Percentiles rank a stretch among this genome's conserved stretches.
Evolutionary conservation across 2,329 filamentous ascomycete genomes (phyloP).

Genomic region (Dothideomycetes sp.): DNA sequence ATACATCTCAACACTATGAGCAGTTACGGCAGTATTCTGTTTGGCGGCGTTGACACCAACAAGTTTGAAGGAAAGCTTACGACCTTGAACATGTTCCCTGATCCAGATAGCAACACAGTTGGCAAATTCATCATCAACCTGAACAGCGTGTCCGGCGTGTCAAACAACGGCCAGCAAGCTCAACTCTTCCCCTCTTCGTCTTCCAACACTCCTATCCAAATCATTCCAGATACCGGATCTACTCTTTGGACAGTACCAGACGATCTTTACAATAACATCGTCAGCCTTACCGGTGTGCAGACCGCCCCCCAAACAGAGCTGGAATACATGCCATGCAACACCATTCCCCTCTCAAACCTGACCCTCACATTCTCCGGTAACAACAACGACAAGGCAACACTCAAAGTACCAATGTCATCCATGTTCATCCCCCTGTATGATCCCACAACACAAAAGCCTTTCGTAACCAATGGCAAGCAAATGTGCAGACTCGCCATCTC

Average conservation of each 20-base stretch:
- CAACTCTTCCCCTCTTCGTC: slow-evolving; percentile 20
- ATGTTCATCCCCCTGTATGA: slow-evolving; percentile 26
- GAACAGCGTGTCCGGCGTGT: slow-evolving; percentile 20
- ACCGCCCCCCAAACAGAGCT: too few relatives aligned
- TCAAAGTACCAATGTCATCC: slow-evolving; percentile 21
- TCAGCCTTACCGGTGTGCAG: too few relatives aligned
- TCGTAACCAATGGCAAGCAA: slow-evolving; percentile 14
- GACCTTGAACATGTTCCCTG: slow-evolving; percentile 24
- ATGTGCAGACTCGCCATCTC: slow-evolving; percentile 25
- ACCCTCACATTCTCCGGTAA: slow-evolving; percentile 23
- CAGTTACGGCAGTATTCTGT: slow-evolving; percentile 23
- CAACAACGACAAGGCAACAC: too few relatives aligned
- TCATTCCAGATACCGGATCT: slow-evolving; percentile 27
- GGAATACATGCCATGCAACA: slow-evolving; percentile 18
- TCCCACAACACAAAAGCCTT: slow-evolving; percentile 18
- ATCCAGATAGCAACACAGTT: too few relatives aligned
- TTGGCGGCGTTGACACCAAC: slow-evolving; percentile 26
- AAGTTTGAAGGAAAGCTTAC: slow-evolving; percentile 23
- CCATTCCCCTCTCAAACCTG: slow-evolving; percentile 21
- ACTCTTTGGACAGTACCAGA: slow-evolving; percentile 22
- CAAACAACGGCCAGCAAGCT: slow-evolving; percentile 16
- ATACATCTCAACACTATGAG: slow-evolving; percentile 24
- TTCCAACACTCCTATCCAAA: slow-evolving; percentile 25
- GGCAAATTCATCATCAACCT: slow-evolving; percentile 25
- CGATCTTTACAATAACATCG: slow-evolving; percentile 19